Evolutionary conservation across 768 basidiomycete genomes (phyloP).

Genomic region (Boletus rex-veris): DNA sequence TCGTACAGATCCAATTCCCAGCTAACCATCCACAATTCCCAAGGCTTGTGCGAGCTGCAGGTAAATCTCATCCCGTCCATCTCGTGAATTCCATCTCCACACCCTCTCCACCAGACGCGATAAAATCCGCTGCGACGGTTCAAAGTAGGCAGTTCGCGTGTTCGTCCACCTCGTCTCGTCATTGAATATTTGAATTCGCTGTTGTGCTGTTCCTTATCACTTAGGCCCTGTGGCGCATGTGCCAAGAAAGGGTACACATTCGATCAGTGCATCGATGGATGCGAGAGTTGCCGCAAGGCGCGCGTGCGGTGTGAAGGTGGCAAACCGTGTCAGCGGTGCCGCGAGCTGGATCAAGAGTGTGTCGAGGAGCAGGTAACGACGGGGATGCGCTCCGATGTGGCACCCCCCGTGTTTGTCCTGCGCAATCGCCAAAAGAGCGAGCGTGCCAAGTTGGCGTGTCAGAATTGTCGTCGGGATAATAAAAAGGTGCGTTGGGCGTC

Average conservation of each 20-base stretch:
- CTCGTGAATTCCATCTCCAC: background rate
- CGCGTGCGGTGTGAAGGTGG: slow-evolving; percentile 43
- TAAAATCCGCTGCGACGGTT: slow-evolving; percentile 59
- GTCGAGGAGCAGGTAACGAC: slow-evolving; percentile 37
- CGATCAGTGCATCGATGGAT: slow-evolving; percentile 59
- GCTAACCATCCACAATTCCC: slow-evolving; percentile 8
- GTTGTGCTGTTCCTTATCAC: background rate
- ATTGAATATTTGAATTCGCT: background rate
- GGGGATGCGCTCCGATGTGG: slow-evolving; percentile 23
- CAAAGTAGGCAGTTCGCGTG: slow-evolving; percentile 35
- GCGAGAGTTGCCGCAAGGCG: slow-evolving; percentile 54
- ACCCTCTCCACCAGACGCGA: slow-evolving; percentile 42
- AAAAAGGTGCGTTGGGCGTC: slow-evolving; percentile 47
- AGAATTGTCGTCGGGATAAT: slow-evolving; percentile 59
- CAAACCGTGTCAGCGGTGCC: slow-evolving; percentile 35
- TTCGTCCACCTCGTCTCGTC: background rate
- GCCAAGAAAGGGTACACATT: slow-evolving; percentile 49
- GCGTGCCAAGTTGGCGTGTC: slow-evolving; percentile 57
- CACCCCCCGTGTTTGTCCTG: slow-evolving; percentile 20
- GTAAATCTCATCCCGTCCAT: slow-evolving; percentile 20
- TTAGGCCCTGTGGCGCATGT: slow-evolving; percentile 59
- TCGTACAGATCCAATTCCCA: background rate
- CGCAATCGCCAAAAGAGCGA: slow-evolving; percentile 39
- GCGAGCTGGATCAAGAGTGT: slow-evolving; percentile 41
- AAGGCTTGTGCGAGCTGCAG: slow-evolving; percentile 63